These are phyloP conservation scores for Bruguiera hainesii DNA, from an alignment of 441 rosid genomes.

Conservation along the genomic window DNA sequence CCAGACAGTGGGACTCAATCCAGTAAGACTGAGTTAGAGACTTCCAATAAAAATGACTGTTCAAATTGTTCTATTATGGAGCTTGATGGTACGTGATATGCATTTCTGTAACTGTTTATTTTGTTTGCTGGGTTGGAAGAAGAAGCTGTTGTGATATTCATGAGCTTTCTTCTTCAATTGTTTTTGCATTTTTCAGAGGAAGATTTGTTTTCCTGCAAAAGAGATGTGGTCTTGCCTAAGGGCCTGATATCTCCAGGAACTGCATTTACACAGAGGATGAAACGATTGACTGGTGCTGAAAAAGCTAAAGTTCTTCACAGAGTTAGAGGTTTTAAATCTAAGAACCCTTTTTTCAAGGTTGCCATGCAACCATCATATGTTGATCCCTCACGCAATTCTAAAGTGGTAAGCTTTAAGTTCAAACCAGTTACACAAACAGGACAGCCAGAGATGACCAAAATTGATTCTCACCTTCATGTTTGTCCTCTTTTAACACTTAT, in stretches of 20 bases:
- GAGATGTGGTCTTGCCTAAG: not conserved
- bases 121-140: not conserved
- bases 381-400: too few species aligned
- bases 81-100: not conserved
- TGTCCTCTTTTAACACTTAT: not conserved
- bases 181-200: not conserved
- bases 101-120: not conserved
- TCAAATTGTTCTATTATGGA: not conserved
- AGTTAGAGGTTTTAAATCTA: constrained; percentile 18
- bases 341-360: constrained; percentile 19
- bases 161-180: not conserved
- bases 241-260: not conserved
- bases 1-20: not conserved
- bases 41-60: not conserved
- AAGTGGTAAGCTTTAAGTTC: constrained; percentile 23
- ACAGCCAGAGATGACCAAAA: not conserved
- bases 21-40: not conserved
- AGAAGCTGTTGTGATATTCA: not conserved
- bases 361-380: constrained; percentile 26
- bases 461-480: not conserved
- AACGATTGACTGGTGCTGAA: not conserved
- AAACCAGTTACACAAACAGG: not conserved
- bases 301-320: constrained; percentile 16
- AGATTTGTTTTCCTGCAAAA: not conserved
- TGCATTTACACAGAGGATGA: not conserved